Conservation (phyloP, 352 stramenopile genomes). For the Thraustotheca clavata region DNA sequence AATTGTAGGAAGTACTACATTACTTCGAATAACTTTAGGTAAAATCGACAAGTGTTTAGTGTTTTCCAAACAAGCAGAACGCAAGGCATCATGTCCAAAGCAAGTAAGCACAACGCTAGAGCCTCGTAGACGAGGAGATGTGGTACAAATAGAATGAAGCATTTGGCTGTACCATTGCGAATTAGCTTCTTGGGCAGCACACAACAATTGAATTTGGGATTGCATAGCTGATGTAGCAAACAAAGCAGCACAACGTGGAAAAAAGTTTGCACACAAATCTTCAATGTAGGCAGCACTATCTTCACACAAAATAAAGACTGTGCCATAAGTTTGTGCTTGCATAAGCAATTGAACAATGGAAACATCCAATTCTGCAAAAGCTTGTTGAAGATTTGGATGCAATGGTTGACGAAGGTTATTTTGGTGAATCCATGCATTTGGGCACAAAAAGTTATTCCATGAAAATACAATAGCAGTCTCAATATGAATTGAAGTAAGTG, state of each 20-base stretch:
- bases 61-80: neutral
- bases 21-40: constrained; percentile 1
- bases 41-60: neutral
- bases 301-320: constrained; percentile 19
- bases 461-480: constrained; percentile 16
- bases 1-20: neutral
- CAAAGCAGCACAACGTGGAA: constrained; percentile 6
- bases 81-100: neutral
- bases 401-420: neutral
- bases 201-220: constrained; percentile 4
- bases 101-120: neutral
- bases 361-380: neutral
- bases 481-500: neutral
- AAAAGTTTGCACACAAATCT: constrained; percentile 1
- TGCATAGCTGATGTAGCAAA: neutral
- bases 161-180: constrained; percentile 15
- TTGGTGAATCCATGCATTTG: neutral
- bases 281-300: constrained; percentile 6
- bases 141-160: constrained; percentile 3
- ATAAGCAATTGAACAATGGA: constrained; percentile 4
- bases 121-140: neutral
- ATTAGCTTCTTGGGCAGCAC: neutral
- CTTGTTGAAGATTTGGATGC: neutral
- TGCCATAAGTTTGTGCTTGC: neutral
- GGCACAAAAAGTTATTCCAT: constrained; percentile 18